Base-by-base conservation (phyloP, 1,284 basidiomycete species). In the Garcileccinum viscosum region DNA sequence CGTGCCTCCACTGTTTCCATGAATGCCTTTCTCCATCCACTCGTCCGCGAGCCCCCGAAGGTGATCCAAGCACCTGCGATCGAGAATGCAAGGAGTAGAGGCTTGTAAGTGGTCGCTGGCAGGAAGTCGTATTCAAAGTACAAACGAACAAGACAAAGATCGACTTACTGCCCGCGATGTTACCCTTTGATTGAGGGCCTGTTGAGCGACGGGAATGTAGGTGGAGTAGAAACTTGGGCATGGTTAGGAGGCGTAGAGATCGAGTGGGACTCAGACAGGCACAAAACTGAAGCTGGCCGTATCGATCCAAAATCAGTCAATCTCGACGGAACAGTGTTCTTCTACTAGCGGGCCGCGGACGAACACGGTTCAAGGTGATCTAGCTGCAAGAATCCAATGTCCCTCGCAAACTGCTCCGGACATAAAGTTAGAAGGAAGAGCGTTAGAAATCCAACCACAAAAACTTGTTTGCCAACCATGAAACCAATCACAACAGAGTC, bases 121-220 rank as follows among this genome's bases (percentile, higher is more conserved):
- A 8, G 14, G 17, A 8, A 32, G 35, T 9, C 4, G 19, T 40
- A 14, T 47, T 59, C 22, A 62, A n/a, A 7, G 53, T 63, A 63
- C 3, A 24, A 7, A 33, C 58, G 58, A 59, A 35, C 14, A 14
- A 35, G 19, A 35, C 32, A 17, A 32, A 12, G 58, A 65, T 32
- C 6, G 27, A 84, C 93, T 67, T 76, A 96, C 93, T 88, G 80
- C 98, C 94, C 3, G 96, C 96, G 66, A 96, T 90, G 17, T 90
- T 90, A 22, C 95, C 94, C 85, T 96, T 93, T 14, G 95, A 95
- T 70, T 93, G 22, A 97, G 77, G 0, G 95, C 96, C 78, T 98
- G 96, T 0, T 96, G 79, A 0, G 91, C 90, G 0, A 98, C 96
- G 0, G 94, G 94, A 11, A 90, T 84, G 0, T 95, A 96, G 80